phyloP scores from a whole-genome alignment of 1,284 basidiomycete species.

The Anthracocystis walkeri region DNA sequence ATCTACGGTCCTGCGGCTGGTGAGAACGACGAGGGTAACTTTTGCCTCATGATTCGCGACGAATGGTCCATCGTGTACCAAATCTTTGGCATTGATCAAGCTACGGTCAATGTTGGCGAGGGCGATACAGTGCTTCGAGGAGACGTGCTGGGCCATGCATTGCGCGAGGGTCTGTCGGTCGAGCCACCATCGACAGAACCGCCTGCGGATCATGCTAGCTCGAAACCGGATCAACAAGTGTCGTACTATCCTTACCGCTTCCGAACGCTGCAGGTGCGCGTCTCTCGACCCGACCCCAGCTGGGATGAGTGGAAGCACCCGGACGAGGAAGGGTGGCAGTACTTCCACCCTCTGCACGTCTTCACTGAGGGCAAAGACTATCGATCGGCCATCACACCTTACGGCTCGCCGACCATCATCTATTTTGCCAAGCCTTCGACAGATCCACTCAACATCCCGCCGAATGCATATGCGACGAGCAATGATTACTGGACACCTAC shows the following conservation, averaged over 20 bases:
- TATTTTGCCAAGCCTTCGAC: constrained; percentile 51
- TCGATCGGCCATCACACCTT: constrained; percentile 43
- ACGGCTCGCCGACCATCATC: constrained; percentile 50
- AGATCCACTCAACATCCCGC: constrained; percentile 41
- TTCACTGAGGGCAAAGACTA: constrained; percentile 52
- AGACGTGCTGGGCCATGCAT: constrained; percentile 49
- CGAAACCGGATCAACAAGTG: constrained; percentile 32
- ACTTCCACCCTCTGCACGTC: constrained; percentile 58
- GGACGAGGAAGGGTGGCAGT: constrained; percentile 55
- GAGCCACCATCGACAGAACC: constrained; percentile 42
- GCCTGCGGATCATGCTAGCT: constrained; percentile 50
- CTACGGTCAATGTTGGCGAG: constrained; percentile 19
- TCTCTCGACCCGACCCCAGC: constrained; percentile 47
- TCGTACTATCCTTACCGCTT: constrained; percentile 58
- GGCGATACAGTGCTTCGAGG: constrained; percentile 54
- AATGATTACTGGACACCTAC: constrained; percentile 52
- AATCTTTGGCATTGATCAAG: constrained; percentile 52
- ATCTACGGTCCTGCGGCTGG: constrained; percentile 48
- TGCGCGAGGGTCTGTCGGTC: constrained; percentile 28
- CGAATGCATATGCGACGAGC: constrained; percentile 49
- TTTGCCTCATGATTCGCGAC: constrained; percentile 60
- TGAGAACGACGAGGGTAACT: constrained; percentile 53
- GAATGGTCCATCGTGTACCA: constrained; percentile 63
- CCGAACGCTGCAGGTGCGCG: constrained; percentile 54
- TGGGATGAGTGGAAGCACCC: constrained; percentile 54